A percentile compares a stretch with the other conserved stretches of the same genome.
Conservation (phyloP, 352 stramenopile genomes). For the Phytophthora foliorum region DNA sequence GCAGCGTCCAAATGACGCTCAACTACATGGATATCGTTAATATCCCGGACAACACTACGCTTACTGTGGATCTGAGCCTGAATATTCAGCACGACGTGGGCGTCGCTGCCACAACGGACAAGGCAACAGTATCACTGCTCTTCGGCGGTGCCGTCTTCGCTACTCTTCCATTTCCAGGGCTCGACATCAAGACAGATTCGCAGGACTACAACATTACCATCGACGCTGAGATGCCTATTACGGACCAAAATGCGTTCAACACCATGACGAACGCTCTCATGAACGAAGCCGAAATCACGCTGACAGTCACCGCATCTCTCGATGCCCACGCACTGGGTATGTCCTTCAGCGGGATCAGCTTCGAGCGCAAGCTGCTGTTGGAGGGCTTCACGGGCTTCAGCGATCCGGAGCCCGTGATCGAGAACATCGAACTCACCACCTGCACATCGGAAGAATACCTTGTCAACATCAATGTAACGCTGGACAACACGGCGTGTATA, state of each 20-base stretch:
- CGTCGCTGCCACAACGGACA: constrained; percentile 51
- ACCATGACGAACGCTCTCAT: constrained; percentile 50
- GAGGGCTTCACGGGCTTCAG: constrained; percentile 62
- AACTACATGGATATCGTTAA: constrained; percentile 73
- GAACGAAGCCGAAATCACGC: constrained; percentile 44
- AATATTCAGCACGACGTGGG: constrained; percentile 54
- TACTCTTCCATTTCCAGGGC: constrained; percentile 50
- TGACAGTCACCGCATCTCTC: constrained; percentile 46
- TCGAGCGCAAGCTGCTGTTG: constrained; percentile 57
- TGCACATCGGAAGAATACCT: constrained; percentile 44
- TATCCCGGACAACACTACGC: constrained; percentile 46
- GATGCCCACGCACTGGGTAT: constrained; percentile 53
- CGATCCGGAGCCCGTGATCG: constrained; percentile 51
- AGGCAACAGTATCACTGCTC: constrained; percentile 48
- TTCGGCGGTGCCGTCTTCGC: constrained; percentile 56
- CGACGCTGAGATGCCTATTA: constrained; percentile 43
- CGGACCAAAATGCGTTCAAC: constrained; percentile 52
- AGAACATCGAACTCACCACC: constrained; percentile 57
- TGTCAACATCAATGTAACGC: constrained; percentile 63
- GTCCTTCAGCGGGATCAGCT: constrained; percentile 53
- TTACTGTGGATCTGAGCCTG: constrained; percentile 62
- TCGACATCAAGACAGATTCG: constrained; percentile 49
- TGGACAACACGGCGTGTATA: constrained; percentile 59
- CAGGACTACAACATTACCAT: constrained; percentile 65
- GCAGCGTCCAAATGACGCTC: constrained; percentile 58